Conservation (phyloP, 495 filamentous ascomycete genomes). For the Talaromyces wortmannii region DNA sequence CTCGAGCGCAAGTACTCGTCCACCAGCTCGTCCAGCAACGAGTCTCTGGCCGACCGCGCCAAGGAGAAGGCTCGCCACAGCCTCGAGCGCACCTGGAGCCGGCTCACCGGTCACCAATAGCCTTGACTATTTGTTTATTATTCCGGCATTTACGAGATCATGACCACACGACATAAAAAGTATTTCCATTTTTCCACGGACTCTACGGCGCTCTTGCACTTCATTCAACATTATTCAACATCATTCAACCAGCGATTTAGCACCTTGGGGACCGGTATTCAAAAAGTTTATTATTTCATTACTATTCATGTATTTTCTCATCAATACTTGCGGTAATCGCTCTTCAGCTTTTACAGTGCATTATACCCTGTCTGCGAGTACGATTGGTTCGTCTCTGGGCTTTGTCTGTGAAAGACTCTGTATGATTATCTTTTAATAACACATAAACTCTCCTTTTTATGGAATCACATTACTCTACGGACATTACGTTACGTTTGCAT, state of each 20-base stretch:
- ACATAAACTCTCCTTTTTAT: neutral
- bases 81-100: conserved; percentile 39
- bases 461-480: neutral
- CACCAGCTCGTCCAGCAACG: conserved; percentile 30
- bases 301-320: neutral
- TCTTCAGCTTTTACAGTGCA: neutral
- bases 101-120: conserved; percentile 17
- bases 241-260: no score
- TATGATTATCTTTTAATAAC: neutral
- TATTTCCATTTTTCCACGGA: neutral
- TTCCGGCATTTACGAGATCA: neutral
- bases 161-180: neutral
- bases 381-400: neutral
- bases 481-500: no score
- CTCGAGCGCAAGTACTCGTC: conserved; percentile 37
- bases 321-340: neutral
- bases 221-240: no score
- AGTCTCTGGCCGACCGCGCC: conserved; percentile 32
- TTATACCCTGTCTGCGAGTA: neutral
- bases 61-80: conserved; percentile 33
- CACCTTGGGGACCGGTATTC: no score
- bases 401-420: neutral
- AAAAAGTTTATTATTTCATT: conserved; percentile 2
- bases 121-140: neutral
- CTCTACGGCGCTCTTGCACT: no score